phyloP scores from a whole-genome alignment of 768 basidiomycete species.

The Asterophora lycoperdoides region DNA sequence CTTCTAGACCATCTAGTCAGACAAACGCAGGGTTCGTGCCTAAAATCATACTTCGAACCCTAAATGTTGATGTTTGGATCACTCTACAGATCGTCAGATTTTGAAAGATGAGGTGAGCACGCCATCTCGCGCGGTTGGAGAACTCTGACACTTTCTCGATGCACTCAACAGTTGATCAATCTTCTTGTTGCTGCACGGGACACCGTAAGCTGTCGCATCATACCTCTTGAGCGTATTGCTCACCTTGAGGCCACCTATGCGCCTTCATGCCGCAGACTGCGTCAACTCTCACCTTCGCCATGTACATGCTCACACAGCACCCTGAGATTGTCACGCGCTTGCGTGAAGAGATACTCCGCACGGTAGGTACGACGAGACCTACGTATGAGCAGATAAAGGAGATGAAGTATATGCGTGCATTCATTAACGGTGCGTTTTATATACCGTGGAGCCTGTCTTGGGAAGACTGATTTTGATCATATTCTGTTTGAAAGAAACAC shows the following conservation, averaged over 20 bases:
- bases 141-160: not conserved
- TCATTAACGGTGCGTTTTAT: slow-evolving; percentile 43
- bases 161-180: slow-evolving; percentile 25
- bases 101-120: slow-evolving; percentile 20
- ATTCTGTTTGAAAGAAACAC: slow-evolving; percentile 34
- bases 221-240: no score
- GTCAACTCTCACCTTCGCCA: slow-evolving; percentile 45
- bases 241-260: no score
- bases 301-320: slow-evolving; percentile 53
- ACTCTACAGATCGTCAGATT: slow-evolving; percentile 14
- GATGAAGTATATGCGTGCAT: slow-evolving; percentile 56
- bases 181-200: slow-evolving; percentile 43
- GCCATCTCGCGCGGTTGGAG: no score
- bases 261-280: slow-evolving; percentile 34
- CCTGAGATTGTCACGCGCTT: slow-evolving; percentile 43
- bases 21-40: slow-evolving; percentile 43
- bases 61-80: no score
- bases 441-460: not conserved
- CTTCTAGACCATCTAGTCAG: slow-evolving; percentile 52
- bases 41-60: no score
- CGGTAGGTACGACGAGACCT: slow-evolving; percentile 43
- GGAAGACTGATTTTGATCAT: not conserved
- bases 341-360: slow-evolving; percentile 44
- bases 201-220: slow-evolving; percentile 24
- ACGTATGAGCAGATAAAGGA: slow-evolving; percentile 52